These are phyloP conservation scores for Rhizophlyctis rosea DNA, from an alignment of 192 early-diverging fungal genomes.

Conservation along the genomic window DNA sequence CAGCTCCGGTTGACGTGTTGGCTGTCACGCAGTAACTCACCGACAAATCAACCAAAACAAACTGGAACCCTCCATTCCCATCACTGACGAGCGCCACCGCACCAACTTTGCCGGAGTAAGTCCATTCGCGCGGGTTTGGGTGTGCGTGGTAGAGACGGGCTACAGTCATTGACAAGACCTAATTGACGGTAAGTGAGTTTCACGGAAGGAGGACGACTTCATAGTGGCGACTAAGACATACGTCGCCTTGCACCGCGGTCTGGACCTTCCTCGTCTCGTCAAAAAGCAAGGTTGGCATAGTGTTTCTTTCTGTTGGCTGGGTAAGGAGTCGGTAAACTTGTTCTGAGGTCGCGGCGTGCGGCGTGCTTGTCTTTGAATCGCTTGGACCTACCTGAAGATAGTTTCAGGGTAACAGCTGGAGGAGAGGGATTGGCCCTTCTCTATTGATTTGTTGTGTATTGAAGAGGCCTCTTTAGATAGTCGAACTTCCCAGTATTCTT, in stretches of 20 bases:
- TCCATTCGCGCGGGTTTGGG: constrained; percentile 17
- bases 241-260: background rate
- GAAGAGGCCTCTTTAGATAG: too few species aligned
- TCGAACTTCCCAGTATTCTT: too few species aligned
- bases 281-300: background rate
- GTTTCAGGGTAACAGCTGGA: too few species aligned
- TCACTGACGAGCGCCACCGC: constrained; percentile 30
- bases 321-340: too few species aligned
- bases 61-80: constrained; percentile 5
- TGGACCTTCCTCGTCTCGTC: background rate
- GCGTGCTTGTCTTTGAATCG: too few species aligned
- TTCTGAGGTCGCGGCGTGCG: too few species aligned
- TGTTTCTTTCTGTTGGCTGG: too few species aligned
- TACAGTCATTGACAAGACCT: constrained; percentile 35
- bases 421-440: too few species aligned
- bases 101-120: constrained; percentile 31
- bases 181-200: background rate
- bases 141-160: constrained; percentile 44
- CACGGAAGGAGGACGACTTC: background rate
- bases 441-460: too few species aligned
- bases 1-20: background rate
- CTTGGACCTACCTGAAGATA: too few species aligned
- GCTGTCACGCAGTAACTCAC: constrained; percentile 12
- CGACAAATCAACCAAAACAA: constrained; percentile 39
- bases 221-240: background rate